Conservation (phyloP, 176 grass and related monocot genomes). For the Leersia perrieri region DNA sequence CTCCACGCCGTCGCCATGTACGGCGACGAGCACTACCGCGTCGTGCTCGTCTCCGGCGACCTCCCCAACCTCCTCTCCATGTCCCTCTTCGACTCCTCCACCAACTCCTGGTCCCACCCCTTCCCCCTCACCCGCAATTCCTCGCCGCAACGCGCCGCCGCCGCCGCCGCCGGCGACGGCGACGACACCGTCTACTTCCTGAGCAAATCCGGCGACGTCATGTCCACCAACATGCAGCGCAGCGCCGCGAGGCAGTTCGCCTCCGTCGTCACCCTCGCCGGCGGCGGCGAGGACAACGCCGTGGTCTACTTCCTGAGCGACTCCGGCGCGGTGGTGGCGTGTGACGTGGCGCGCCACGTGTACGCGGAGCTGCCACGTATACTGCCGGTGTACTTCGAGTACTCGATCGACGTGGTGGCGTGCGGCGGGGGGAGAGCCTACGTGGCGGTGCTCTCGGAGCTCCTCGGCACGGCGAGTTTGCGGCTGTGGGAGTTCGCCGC, state of each 20-base stretch:
- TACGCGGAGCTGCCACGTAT: conserved; percentile 69
- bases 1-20: conserved; percentile 72
- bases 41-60: conserved; percentile 63
- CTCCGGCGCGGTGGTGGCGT: conserved; percentile 60
- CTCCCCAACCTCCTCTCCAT: conserved; percentile 61
- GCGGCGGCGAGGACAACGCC: conserved; percentile 28
- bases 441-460: conserved; percentile 77
- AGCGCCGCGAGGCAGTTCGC: conserved; percentile 65
- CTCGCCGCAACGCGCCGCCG: too few relatives aligned
- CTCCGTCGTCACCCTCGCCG: conserved; percentile 37
- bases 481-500: conserved; percentile 65
- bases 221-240: conserved; percentile 71
- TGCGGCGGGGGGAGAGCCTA: conserved; percentile 48
- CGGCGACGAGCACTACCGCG: conserved; percentile 43
- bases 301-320: conserved; percentile 70
- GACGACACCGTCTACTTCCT: conserved; percentile 69
- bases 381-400: conserved; percentile 56
- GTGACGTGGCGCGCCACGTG: conserved; percentile 45
- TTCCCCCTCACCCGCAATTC: too few relatives aligned
- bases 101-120: too few relatives aligned
- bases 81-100: conserved; percentile 48
- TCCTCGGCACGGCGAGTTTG: conserved; percentile 69
- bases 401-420: conserved; percentile 85
- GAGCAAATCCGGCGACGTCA: conserved; percentile 77
- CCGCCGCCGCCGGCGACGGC: too few relatives aligned